Evolutionary conservation across 768 basidiomycete species (phyloP).

Genomic region (Paxillus ammoniavirescens): DNA sequence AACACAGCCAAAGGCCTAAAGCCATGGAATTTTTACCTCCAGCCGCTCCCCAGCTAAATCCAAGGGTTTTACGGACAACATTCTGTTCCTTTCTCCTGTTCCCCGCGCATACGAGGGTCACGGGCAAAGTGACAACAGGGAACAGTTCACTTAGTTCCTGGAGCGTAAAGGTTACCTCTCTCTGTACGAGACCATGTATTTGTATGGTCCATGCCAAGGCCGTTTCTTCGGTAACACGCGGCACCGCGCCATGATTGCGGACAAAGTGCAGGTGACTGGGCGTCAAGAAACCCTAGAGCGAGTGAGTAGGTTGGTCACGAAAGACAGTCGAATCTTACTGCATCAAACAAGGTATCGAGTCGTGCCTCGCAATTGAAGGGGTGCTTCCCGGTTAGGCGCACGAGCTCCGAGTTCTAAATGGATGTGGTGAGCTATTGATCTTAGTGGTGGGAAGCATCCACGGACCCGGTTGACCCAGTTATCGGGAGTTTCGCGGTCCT

Average conservation of each 20-base stretch:
- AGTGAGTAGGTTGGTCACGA: no score
- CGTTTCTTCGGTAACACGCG: constrained; percentile 37
- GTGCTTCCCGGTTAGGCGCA: constrained; percentile 57
- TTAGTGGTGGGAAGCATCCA: background rate
- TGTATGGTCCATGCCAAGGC: constrained; percentile 44
- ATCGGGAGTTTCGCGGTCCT: constrained; percentile 40
- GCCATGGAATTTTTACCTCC: constrained; percentile 26
- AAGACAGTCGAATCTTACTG: constrained; percentile 20
- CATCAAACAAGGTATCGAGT: constrained; percentile 42
- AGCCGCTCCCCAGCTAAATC: constrained; percentile 55
- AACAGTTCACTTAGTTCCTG: constrained; percentile 46
- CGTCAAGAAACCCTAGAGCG: constrained; percentile 51
- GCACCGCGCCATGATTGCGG: constrained; percentile 63
- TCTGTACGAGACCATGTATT: constrained; percentile 38
- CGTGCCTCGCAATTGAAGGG: constrained; percentile 59
- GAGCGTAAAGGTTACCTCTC: constrained; percentile 40
- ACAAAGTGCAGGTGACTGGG: constrained; percentile 54
- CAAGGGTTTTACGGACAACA: constrained; percentile 52
- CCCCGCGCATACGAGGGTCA: constrained; percentile 64
- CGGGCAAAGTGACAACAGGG: constrained; percentile 53
- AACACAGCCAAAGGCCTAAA: background rate
- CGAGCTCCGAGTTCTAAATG: constrained; percentile 33
- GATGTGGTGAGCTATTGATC: background rate
- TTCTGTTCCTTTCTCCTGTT: constrained; percentile 70
- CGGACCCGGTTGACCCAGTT: constrained; percentile 40